Conservation (phyloP, 2,329 filamentous ascomycete genomes). For the Ceratocystis lukuohia region DNA sequence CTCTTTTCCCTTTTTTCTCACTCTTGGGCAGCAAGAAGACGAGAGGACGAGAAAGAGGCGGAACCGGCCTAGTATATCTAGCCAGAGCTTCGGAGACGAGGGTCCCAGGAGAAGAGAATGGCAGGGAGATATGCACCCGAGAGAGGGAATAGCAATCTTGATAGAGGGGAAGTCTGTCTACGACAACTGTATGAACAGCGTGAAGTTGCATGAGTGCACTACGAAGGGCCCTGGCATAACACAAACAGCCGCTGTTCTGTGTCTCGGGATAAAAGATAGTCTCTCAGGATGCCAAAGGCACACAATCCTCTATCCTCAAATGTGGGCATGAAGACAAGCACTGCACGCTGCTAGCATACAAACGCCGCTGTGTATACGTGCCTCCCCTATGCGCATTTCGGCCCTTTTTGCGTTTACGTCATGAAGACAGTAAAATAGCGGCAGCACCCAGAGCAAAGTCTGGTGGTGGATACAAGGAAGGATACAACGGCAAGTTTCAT, state of each 20-base stretch:
- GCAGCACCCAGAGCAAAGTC: neutral
- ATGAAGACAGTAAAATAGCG: neutral
- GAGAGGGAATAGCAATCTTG: too few relatives aligned
- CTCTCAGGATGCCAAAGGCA: neutral
- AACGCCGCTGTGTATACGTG: neutral
- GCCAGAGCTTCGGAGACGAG: neutral
- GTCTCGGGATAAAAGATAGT: too few relatives aligned
- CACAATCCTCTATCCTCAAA: neutral
- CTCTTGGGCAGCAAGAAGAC: slow-evolving; percentile 3
- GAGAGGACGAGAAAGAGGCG: neutral
- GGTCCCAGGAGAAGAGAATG: too few relatives aligned
- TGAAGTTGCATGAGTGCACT: too few relatives aligned
- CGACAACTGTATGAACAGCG: too few relatives aligned
- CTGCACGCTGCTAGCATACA: neutral
- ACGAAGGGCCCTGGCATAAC: too few relatives aligned
- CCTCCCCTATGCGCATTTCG: neutral
- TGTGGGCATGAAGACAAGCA: neutral
- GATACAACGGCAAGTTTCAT: neutral
- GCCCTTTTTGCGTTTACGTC: slow-evolving; percentile 3
- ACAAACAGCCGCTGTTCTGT: too few relatives aligned
- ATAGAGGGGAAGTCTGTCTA: too few relatives aligned
- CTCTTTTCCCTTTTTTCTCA: neutral
- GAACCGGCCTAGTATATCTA: neutral
- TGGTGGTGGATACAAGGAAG: neutral
- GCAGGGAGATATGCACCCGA: too few relatives aligned